Evolutionary conservation across 495 filamentous ascomycete species (phyloP).

Genomic region (Trichoderma virens): DNA sequence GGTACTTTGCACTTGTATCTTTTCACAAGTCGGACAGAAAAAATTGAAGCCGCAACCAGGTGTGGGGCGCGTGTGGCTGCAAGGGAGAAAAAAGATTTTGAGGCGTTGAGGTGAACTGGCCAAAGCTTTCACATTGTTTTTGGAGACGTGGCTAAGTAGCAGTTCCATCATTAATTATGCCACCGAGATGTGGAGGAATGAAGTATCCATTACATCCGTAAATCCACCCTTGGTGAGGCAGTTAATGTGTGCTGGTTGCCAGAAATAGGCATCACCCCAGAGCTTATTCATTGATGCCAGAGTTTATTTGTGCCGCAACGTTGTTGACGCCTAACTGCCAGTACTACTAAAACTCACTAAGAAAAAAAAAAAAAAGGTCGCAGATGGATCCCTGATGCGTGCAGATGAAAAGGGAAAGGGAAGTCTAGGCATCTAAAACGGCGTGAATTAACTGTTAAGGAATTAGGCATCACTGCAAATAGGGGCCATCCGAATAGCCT

Average conservation of each 20-base stretch:
- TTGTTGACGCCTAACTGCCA: not conserved
- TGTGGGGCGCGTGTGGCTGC: not conserved
- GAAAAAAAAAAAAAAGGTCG: not conserved
- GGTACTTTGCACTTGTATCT: not conserved
- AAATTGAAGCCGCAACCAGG: not conserved
- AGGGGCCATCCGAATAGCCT: not conserved
- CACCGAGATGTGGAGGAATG: too few species aligned
- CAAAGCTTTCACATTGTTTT: not conserved
- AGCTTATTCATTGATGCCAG: too few species aligned
- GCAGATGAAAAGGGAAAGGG: not conserved
- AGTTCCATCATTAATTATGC: too few species aligned
- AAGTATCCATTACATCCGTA: too few species aligned
- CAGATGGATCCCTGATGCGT: not conserved
- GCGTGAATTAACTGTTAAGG: too few species aligned
- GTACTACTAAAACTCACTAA: not conserved
- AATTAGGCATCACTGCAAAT: too few species aligned
- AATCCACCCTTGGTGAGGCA: too few species aligned
- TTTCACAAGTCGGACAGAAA: not conserved
- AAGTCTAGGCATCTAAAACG: conserved; percentile 1
- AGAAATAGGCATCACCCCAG: too few species aligned
- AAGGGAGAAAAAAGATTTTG: not conserved
- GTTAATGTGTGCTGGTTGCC: too few species aligned
- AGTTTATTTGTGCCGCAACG: not conserved
- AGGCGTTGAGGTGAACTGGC: not conserved
- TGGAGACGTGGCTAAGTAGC: too few species aligned